phyloP scores from a whole-genome alignment of 306 rosid genomes.

The Trichosanthes truncata region DNA sequence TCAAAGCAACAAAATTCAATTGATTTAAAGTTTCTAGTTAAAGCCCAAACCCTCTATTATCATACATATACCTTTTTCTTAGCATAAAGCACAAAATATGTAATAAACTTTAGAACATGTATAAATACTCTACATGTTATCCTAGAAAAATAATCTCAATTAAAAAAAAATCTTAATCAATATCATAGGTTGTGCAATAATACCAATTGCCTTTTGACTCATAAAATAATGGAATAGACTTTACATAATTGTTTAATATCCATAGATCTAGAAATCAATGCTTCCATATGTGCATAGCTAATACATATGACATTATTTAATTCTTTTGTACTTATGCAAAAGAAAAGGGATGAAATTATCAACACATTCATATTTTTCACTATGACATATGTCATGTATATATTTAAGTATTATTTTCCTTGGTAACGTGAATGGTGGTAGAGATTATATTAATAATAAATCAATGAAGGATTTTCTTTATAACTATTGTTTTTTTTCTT shows the following conservation, averaged over 20 bases:
- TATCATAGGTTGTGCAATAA: constrained; percentile 1
- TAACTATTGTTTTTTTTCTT: not conserved
- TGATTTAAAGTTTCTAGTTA: not conserved
- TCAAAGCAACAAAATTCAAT: not conserved
- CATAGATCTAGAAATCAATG: constrained; percentile 11
- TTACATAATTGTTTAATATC: not conserved
- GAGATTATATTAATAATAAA: constrained; percentile 6
- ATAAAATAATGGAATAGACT: constrained; percentile 7
- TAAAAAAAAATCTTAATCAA: not conserved
- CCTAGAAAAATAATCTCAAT: not conserved
- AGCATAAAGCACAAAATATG: not conserved
- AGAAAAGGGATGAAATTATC: not conserved
- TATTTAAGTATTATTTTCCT: not conserved
- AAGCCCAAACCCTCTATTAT: not conserved
- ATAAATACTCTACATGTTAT: not conserved
- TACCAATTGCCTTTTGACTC: not conserved
- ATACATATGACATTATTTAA: not conserved
- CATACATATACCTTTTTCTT: not conserved
- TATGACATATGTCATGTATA: constrained; percentile 4
- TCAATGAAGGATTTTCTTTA: not conserved
- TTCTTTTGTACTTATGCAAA: not conserved
- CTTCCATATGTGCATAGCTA: constrained; percentile 5
- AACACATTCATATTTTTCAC: not conserved
- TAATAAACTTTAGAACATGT: not conserved
- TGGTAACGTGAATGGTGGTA: constrained; percentile 29